Conservation (phyloP, 2,329 filamentous ascomycete species). For the Fusarium brevicatenulatum region DNA sequence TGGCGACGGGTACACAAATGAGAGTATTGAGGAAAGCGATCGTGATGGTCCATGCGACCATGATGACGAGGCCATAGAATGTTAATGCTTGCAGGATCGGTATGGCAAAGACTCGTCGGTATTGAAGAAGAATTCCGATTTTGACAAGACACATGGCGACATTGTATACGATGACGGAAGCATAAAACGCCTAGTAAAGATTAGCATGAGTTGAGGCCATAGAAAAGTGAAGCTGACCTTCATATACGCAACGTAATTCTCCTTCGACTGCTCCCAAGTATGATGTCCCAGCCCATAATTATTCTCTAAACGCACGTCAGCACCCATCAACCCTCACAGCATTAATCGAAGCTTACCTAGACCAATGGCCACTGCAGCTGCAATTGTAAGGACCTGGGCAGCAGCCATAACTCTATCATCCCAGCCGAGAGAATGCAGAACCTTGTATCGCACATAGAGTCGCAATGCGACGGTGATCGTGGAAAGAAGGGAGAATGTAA, state of each 20-base stretch:
- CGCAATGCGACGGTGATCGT: neutral
- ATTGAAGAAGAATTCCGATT: conserved; percentile 20
- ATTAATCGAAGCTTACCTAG: neutral
- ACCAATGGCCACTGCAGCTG: conserved; percentile 6
- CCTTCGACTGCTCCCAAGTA: conserved; percentile 8
- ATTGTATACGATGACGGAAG: conserved; percentile 13
- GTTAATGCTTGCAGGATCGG: neutral
- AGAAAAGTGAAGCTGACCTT: neutral
- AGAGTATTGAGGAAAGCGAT: conserved; percentile 18
- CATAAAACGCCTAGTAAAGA: conserved; percentile 5
- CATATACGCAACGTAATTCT: conserved; percentile 16
- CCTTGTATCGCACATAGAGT: neutral
- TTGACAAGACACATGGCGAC: conserved; percentile 24
- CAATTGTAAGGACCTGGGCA: conserved; percentile 8
- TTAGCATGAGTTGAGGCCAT: accelerated
- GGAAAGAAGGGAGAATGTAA: conserved; percentile 9
- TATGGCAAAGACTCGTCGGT: conserved; percentile 19
- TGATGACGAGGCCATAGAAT: conserved; percentile 3
- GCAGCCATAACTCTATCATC: conserved; percentile 19
- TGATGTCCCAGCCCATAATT: conserved; percentile 24
- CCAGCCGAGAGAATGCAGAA: conserved; percentile 14
- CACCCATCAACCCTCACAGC: accelerated
- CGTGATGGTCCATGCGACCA: conserved; percentile 10
- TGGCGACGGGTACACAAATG: conserved; percentile 13
- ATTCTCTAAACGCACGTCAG: neutral